Conservation (phyloP, 73 alveolate genomes). For the Paramecium caudatum region DNA sequence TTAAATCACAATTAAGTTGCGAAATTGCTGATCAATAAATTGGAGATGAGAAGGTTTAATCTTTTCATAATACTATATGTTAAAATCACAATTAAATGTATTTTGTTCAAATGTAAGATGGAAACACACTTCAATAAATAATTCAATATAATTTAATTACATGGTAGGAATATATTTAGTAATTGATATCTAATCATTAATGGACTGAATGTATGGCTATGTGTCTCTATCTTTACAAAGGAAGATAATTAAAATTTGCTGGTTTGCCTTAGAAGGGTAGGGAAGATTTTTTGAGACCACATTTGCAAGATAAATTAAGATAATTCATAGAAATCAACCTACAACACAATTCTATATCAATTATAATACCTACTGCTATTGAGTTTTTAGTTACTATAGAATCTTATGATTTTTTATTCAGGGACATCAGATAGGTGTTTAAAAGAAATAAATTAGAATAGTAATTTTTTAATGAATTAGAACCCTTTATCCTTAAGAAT, state of each 20-base stretch:
- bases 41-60: conserved; percentile 19
- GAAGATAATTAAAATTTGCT: conserved; percentile 28
- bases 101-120: conserved; percentile 1
- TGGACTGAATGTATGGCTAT: conserved; percentile 59
- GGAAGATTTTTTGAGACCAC: conserved; percentile 36
- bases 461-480: conserved; percentile 22
- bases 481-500: conserved; percentile 60
- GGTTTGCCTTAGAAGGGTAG: not conserved
- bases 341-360: not conserved
- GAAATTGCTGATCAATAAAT: conserved; percentile 34
- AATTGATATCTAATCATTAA: not conserved
- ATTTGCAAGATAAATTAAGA: not conserved
- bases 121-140: not conserved
- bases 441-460: not conserved
- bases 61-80: conserved; percentile 16
- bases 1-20: not conserved
- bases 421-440: not conserved
- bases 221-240: conserved; percentile 16
- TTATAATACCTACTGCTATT: not conserved
- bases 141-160: conserved; percentile 32
- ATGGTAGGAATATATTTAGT: conserved; percentile 29
- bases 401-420: conserved; percentile 37
- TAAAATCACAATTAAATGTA: conserved; percentile 28
- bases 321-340: conserved; percentile 19
- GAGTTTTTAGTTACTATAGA: conserved; percentile 42